Base-by-base conservation (phyloP, 1,284 basidiomycete genomes). In the Rhodotorula glutinis region DNA sequence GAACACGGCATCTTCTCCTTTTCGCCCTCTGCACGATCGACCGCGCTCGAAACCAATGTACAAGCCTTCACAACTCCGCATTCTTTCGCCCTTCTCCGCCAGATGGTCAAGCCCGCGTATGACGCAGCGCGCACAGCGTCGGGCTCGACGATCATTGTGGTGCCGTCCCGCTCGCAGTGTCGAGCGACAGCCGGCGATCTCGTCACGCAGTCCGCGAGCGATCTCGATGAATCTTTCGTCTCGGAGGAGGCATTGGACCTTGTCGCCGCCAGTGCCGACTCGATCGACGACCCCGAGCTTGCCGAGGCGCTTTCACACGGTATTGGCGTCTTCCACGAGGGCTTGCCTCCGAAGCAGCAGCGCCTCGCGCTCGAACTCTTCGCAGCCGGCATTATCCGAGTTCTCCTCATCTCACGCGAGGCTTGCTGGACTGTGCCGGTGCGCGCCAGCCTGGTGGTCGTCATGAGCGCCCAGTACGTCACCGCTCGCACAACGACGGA, bases 21-120 rank as follows among this genome's bases (percentile, higher is more conserved):
- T 82, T 82, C 85, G 17, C 90, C 93, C 0, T 85, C 83, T 52
- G 88, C 93, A 75, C 86, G 93, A 43, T 90, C 93, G 63, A 89
- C 92, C 71, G 84, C 91, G 0, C 81, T 98, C 25, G 81, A 82
- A 7, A 84, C 87, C 17, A 83, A 83, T 21, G 84, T 88, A 29
- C 87, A 90, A 69, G 84, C 90, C 0, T 97, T 97, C 80, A 88
- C 88, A 38, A 88, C 93, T 62, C 86, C 92, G 0, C 88, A 95
- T 75, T 95, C 92, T 7, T 84, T 88, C 0, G 87, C 90, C 1
- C 82, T 98, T 38, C 88, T 95, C 80, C 95, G 94, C 75, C 85
- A 88, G 2, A 96, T 98, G 89, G 85, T 89, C 57, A 96, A 94
- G 78, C 93, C 96, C 8, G 87, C 88, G 0, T 92, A 95, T 77